Conservation (phyloP, 139 green algal species). For the Limnomonas spitsbergensis region DNA sequence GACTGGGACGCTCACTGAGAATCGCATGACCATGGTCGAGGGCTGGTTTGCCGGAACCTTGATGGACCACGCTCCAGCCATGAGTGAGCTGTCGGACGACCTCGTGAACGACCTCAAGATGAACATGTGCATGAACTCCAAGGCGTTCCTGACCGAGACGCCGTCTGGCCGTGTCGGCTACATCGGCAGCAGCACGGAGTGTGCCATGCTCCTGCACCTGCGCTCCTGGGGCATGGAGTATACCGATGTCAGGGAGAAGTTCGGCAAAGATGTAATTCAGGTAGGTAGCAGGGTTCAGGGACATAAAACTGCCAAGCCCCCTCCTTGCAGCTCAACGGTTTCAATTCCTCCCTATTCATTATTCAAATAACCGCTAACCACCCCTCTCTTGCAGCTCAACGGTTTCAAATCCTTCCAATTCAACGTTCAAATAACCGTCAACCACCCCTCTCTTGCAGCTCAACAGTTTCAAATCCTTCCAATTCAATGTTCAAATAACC, state of each 20-base stretch:
- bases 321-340: too few species aligned
- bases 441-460: too few species aligned
- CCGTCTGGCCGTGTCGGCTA: constrained; percentile 38
- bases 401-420: too few species aligned
- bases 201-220: constrained; percentile 83
- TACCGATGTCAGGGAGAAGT: constrained; percentile 29
- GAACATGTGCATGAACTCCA: constrained; percentile 1
- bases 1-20: constrained; percentile 91
- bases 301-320: too few species aligned
- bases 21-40: constrained; percentile 95
- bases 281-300: too few species aligned
- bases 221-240: constrained; percentile 71
- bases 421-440: too few species aligned
- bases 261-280: background rate
- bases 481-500: too few species aligned
- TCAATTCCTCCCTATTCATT: too few species aligned
- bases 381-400: too few species aligned
- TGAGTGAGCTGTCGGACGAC: constrained; percentile 40
- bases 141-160: constrained; percentile 3
- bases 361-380: too few species aligned
- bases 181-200: constrained; percentile 92
- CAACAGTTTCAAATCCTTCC: too few species aligned
- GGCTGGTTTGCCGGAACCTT: constrained; percentile 76
- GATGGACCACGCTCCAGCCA: constrained; percentile 31
- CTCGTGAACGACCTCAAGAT: background rate